These are phyloP conservation scores for Blastobotrys proliferans DNA, from an alignment of 1,139 yeast species.

Conservation along the genomic window DNA sequence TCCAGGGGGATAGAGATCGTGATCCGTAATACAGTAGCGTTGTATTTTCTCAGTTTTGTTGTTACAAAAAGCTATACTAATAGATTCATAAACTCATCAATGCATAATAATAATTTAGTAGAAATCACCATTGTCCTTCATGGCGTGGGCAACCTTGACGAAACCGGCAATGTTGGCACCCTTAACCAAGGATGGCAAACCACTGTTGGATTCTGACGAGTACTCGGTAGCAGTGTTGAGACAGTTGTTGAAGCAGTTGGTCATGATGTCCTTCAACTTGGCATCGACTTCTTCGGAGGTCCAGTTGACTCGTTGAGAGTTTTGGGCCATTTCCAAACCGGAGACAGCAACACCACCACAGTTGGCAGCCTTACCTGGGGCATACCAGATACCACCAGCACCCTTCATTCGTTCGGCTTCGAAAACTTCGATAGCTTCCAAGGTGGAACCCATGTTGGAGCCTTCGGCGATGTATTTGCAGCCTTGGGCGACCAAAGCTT, in stretches of 20 bases:
- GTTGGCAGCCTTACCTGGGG: constrained; percentile 99
- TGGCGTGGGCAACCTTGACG: constrained; percentile 96
- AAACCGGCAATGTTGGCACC: constrained; percentile 99
- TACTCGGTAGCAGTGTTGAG: constrained; percentile 80
- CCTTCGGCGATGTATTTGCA: constrained; percentile 96
- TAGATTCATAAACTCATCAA: constrained; percentile 6
- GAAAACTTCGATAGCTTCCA: constrained; percentile 91
- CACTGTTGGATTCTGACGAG: constrained; percentile 61
- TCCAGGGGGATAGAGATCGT: too few species aligned
- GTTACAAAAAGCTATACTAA: neutral
- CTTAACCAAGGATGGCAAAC: constrained; percentile 89
- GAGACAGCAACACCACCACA: constrained; percentile 99
- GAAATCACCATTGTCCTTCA: constrained; percentile 95
- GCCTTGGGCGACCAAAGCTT: constrained; percentile 88
- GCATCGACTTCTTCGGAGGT: constrained; percentile 82
- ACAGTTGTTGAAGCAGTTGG: constrained; percentile 89
- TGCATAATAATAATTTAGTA: constrained; percentile 29
- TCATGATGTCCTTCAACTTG: constrained; percentile 87
- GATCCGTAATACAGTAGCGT: too few species aligned
- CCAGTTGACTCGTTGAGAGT: constrained; percentile 91
- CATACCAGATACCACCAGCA: constrained; percentile 83
- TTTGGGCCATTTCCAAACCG: constrained; percentile 99
- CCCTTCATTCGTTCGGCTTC: constrained; percentile 73
- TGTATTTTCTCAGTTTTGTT: too few species aligned
- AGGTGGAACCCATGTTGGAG: constrained; percentile 98